Base-by-base conservation (phyloP, 2,329 filamentous ascomycete genomes). In the Colletotrichum sublineola region DNA sequence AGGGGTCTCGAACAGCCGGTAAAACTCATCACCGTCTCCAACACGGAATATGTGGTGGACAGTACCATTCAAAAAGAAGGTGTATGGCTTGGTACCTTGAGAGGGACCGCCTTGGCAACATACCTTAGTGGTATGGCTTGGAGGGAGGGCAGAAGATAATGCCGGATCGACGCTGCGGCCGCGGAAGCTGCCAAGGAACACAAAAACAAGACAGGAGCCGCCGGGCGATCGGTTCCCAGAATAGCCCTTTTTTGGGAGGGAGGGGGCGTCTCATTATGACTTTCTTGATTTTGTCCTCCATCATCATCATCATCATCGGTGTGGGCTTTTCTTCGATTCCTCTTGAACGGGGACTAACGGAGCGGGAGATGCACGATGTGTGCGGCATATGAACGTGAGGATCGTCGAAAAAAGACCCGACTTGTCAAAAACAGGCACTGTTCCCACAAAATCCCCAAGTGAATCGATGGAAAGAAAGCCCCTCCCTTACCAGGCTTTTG, bases 101-200 rank as follows among this genome's bases (percentile, higher is more conserved):
- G 24, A 24, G 24, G 24, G 24, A 24, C 24, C 24, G 24, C 24
- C 24, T 24, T 24, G 24, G 24, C 24, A 24, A 24, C 24, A 24
- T 24, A 24, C 24, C 24, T 24, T 24, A 24, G 24, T 12, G n/a
- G 46, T 12, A 38, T 31, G 63, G 9, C 20, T 12, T n/a, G 53
- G 48, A 29, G n/a, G 40, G 46, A 24, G 18, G 15, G 48, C 18
- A 63, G 14, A 33, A 18, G 33, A 48, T 40, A 42, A n/a, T 18
- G 63, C 63, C 46, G 52, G 67, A 70, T 67, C 63, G 63, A 65
- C 67, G 31, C 63, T 70, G 67, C 67, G 38, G 56, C 67, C 56
- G 56, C 67, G 38, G 38, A 48, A 70, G 62, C 38, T 40, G 63
- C 63, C 55, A 66, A 70, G 67, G 29, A 31, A n/a, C 11, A 48